Percentiles rank a stretch among this genome's conserved stretches.
Evolutionary conservation across 257 asterid species (phyloP).

Genomic region (Eucommia ulmoides): DNA sequence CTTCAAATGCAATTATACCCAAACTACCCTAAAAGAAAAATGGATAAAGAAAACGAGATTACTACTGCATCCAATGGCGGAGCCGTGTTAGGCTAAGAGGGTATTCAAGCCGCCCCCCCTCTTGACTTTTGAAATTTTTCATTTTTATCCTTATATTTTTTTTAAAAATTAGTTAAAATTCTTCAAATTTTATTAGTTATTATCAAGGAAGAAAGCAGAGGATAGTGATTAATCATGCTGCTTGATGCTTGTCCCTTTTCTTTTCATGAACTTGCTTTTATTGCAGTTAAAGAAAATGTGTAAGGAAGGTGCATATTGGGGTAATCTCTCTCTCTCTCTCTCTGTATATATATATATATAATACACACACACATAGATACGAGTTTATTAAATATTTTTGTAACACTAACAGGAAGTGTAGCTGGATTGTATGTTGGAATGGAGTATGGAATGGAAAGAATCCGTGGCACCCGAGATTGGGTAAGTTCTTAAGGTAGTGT

Average conservation of each 20-base stretch:
- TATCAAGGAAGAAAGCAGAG: neutral
- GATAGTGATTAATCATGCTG: no score
- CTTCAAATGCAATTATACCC: no score
- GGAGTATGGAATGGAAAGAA: slow-evolving; percentile 53
- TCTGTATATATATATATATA: no score
- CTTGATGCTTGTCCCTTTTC: no score
- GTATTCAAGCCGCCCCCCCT: no score
- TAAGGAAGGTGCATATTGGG: slow-evolving; percentile 91
- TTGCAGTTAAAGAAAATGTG: slow-evolving; percentile 88
- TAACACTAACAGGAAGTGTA: slow-evolving; percentile 44
- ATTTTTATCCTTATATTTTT: neutral
- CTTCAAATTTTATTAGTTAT: neutral
- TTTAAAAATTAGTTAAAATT: neutral
- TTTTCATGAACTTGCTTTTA: slow-evolving; percentile 12
- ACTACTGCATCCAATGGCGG: neutral
- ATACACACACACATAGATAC: no score
- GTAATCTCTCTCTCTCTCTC: no score
- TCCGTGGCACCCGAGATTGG: slow-evolving; percentile 82
- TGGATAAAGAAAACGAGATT: neutral
- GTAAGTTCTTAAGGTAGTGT: slow-evolving; percentile 20
- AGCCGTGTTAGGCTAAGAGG: neutral
- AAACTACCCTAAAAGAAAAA: neutral
- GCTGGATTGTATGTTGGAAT: slow-evolving; percentile 72
- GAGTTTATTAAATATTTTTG: neutral
- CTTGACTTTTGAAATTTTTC: no score